Base-by-base conservation (phyloP, 2,329 filamentous ascomycete species). In the Ascochyta rabiei region DNA sequence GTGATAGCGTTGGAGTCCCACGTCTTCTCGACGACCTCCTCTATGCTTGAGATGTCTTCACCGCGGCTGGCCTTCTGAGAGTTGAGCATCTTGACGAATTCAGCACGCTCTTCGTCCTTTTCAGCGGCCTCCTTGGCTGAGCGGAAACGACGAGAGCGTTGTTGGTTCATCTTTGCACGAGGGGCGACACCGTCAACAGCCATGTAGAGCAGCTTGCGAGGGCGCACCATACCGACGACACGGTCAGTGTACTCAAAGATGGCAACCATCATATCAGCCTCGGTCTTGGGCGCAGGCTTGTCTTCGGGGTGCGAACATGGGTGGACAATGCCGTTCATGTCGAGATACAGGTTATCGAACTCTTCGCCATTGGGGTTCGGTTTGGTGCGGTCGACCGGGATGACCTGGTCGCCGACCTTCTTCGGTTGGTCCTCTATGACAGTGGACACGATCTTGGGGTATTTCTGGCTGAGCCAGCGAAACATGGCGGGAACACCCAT, bases 251-350 rank as follows among this genome's bases (percentile, higher is more conserved):
- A 99, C 72, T 89, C 91, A 82, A 99, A 99, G 58, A 99, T 88
- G 72, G 96, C 96, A 67, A 97, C 75, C 95, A 99, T 99, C 95
- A 99, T 99, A 79, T 98, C 95, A 75, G 96, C 91, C 79, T 99
- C 95, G 57, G 95, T 93, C 70, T 89, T 89, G 10, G 95, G 95
- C 4, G 95, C 86, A 2, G 95, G 92, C 60, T 87, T 86, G 70
- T 98, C 93, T 75, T 99, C 95, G 0, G 95, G 95, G 78, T 99
- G 95, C 41, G 93, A 96, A 79, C 95, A 99, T 28, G 96, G 96
- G 80, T 99, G 95, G 33, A 99, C 95, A 64, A 99, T 99, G 74
- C 95, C 96, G 76, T 99, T 99, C 93, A 99, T 98, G 71, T 99
- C 95, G 60, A 99, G 85, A 72, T 99, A 99, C 6, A 99, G 82